A percentile compares a stretch with the other conserved stretches of the same genome.
These are phyloP conservation scores for Penicillium flavigenum DNA, from an alignment of 495 filamentous ascomycete genomes.

Conservation along the genomic window DNA sequence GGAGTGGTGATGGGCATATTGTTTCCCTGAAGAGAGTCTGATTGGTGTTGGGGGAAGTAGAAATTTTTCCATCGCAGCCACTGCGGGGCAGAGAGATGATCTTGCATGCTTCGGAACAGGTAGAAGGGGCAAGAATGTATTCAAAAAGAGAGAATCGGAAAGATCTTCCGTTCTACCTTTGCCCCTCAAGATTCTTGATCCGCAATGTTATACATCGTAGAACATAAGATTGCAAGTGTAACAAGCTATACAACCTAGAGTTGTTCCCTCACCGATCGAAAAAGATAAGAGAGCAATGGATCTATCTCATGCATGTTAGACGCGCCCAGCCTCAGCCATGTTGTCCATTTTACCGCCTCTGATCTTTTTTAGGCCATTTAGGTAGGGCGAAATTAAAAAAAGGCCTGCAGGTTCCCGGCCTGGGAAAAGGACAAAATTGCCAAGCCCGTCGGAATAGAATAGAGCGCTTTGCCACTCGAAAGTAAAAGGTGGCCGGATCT, in stretches of 20 bases:
- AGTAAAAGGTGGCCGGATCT: slow-evolving; percentile 6
- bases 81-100: slow-evolving; percentile 34
- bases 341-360: slow-evolving; percentile 19
- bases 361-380: background rate
- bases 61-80: slow-evolving; percentile 17
- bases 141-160: slow-evolving; percentile 16
- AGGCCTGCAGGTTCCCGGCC: slow-evolving; percentile 9
- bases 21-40: background rate
- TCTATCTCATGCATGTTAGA: slow-evolving; percentile 26
- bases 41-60: slow-evolving; percentile 23
- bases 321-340: slow-evolving; percentile 4
- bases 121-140: slow-evolving; percentile 12
- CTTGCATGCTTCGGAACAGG: slow-evolving; percentile 19
- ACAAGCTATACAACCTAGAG: background rate
- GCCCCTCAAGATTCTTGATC: background rate
- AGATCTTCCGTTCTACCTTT: slow-evolving; percentile 17
- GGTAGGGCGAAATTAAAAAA: background rate
- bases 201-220: background rate
- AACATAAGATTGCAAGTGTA: background rate
- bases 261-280: background rate
- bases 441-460: slow-evolving; percentile 19
- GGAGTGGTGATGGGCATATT: slow-evolving; percentile 15
- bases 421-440: background rate
- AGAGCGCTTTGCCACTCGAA: slow-evolving; percentile 26
- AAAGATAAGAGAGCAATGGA: slow-evolving; percentile 15